Evolutionary conservation across 169 alveolate genomes (phyloP).

Genomic region (Plasmodium coatneyi): DNA sequence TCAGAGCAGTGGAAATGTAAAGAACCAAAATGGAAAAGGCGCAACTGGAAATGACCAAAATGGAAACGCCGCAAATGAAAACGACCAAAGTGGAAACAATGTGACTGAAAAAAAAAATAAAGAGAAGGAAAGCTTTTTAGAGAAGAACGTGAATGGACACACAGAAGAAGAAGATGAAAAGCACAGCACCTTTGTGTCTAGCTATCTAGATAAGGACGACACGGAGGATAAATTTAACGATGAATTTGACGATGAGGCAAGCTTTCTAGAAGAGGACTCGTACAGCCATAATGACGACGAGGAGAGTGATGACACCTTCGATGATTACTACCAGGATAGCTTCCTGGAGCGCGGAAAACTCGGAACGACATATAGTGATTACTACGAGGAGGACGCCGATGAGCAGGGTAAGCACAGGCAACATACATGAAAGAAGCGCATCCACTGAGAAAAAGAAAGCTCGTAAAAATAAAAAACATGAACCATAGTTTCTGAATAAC

Average conservation of each 20-base stretch:
- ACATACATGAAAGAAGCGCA: neutral
- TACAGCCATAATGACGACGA: neutral
- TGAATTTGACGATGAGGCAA: neutral
- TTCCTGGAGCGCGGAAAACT: slow-evolving; percentile 20
- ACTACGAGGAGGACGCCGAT: neutral
- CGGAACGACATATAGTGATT: neutral
- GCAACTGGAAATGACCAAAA: neutral
- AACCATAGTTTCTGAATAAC: neutral
- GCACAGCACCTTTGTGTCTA: slow-evolving; percentile 9
- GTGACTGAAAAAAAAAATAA: neutral
- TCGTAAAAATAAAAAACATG: neutral
- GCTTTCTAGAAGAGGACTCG: slow-evolving; percentile 13
- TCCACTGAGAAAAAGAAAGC: neutral
- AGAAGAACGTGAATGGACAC: neutral
- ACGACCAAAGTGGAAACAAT: too few relatives aligned
- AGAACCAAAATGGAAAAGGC: too few relatives aligned
- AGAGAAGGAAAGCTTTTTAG: slow-evolving; percentile 24
- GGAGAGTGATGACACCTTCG: neutral
- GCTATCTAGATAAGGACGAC: neutral
- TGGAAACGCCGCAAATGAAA: too few relatives aligned
- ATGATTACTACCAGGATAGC: slow-evolving; percentile 5
- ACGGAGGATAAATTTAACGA: neutral
- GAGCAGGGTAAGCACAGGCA: slow-evolving; percentile 10
- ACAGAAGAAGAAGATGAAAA: neutral
- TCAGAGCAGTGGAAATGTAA: too few relatives aligned